Percentiles rank a stretch among this genome's conserved stretches.
These are phyloP conservation scores for Lodderomyces beijingensis DNA, from an alignment of 1,139 yeast species.

Conservation along the genomic window DNA sequence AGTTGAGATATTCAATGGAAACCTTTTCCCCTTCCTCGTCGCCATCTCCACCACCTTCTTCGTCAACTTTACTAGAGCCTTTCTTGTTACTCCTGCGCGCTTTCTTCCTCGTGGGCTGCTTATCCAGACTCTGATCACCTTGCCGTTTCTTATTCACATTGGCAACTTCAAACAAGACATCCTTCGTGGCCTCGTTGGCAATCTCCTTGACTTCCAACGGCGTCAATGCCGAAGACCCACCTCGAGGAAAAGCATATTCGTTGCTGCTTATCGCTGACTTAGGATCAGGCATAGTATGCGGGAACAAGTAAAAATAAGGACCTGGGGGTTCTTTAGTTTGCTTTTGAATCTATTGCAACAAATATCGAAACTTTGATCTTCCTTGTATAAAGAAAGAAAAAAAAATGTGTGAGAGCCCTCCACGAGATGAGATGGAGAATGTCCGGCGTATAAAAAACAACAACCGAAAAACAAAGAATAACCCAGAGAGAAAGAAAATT, in stretches of 20 bases:
- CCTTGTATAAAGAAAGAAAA: no score
- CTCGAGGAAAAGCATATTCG: slow-evolving; percentile 90
- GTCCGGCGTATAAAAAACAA: no score
- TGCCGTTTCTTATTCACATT: slow-evolving; percentile 28
- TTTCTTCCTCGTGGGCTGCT: slow-evolving; percentile 20
- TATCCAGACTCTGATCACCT: slow-evolving; percentile 18
- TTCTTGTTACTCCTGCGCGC: slow-evolving; percentile 29
- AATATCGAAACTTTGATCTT: no score
- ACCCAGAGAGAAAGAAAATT: no score
- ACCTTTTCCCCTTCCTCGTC: slow-evolving; percentile 25
- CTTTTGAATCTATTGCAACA: no score
- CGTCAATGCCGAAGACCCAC: slow-evolving; percentile 81
- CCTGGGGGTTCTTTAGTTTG: no score
- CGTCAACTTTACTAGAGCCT: slow-evolving; percentile 23
- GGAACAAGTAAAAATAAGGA: no score
- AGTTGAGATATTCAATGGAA: slow-evolving; percentile 56
- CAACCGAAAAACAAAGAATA: no score
- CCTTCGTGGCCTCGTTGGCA: slow-evolving; percentile 86
- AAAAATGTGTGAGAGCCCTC: no score
- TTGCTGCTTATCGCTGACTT: slow-evolving; percentile 30
- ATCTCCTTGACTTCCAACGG: slow-evolving; percentile 91
- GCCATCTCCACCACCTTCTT: slow-evolving; percentile 17
- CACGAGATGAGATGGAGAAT: no score
- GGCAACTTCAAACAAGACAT: slow-evolving; percentile 65
- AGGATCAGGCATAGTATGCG: slow-evolving; percentile 16